Evolutionary conservation across 139 green algal genomes (phyloP), one percentile per base, ranked within the genome.

Genomic region (Chlamydomonas schloesseri): DNA sequence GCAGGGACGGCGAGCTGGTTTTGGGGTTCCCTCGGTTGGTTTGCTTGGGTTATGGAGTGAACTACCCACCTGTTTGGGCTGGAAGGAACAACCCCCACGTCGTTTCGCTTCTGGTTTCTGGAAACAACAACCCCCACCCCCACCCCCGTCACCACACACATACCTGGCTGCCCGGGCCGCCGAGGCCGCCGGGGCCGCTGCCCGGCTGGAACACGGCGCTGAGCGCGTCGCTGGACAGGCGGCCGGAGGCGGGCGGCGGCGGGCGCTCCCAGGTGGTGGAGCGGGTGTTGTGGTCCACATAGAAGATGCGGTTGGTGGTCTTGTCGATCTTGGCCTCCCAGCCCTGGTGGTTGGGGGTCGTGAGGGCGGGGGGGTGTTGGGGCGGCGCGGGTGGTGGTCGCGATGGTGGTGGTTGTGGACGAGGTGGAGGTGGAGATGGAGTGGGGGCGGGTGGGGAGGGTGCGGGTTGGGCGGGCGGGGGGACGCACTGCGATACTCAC

Each of bases 221-320:
- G 23, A 84, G 78, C 34, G 78, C 72, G 62, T 84, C 78, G 6
- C 64, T 75, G 20, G 78, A 75, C 15, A 84, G 65, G 37, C 78
- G 78, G 24, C 80, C 80, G 0, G 80, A 86, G 21, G 80, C 72
- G 6, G 80, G 80, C 50, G 78, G 68, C 2, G 80, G 80, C 60
- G 96, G 96, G 17, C 83, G 87, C 34, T 89, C 77, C 97, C 97
- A 99, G 0, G 91, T 96, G 2, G 97, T 99, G 14, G 78, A 93
- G n/a, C 92, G 92, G 31, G 84, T 98, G 88, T 97, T 97, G 92
- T 99, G 97, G 83, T 99, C 97, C 26, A 99, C 97, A 71, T 99
- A 98, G n/a, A 94, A 90, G 28, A 95, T 87, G n/a, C 95, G 94
- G 33, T 92, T 94, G 33, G 83, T 87, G 70, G 87, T 87, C 8